Percentiles rank a stretch among this genome's conserved stretches.
These are phyloP conservation scores for Phylloporus rhodoxanthus DNA, from an alignment of 768 basidiomycete genomes.

Conservation along the genomic window DNA sequence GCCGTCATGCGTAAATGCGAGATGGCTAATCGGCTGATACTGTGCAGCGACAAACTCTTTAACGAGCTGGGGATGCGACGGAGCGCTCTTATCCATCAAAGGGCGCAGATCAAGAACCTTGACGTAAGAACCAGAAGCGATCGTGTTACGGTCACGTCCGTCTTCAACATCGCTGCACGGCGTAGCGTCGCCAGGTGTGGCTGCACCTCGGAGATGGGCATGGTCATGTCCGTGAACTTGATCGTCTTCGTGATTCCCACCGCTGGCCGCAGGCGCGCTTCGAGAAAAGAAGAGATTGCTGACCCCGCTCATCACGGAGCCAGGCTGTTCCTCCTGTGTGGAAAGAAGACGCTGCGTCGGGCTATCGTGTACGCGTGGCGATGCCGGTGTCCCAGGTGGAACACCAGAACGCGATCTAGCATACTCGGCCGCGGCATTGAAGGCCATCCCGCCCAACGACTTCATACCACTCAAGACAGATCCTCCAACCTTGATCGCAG, in stretches of 20 bases:
- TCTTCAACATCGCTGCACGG: conserved; percentile 13
- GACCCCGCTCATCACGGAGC: conserved; percentile 24
- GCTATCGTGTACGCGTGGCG: conserved; percentile 2
- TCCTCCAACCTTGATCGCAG: conserved; percentile 56
- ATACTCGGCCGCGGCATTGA: conserved; percentile 40
- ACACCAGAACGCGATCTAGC: conserved; percentile 31
- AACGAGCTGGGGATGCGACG: conserved; percentile 28
- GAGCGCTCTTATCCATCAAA: conserved; percentile 18
- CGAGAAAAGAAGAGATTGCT: conserved; percentile 49
- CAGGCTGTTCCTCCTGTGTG: conserved; percentile 18
- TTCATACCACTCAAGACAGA: conserved; percentile 60
- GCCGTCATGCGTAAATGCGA: conserved; percentile 53
- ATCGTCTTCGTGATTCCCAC: conserved; percentile 8
- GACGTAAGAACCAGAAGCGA: conserved; percentile 39
- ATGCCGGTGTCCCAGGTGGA: conserved; percentile 4
- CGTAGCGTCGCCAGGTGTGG: conserved; percentile 7
- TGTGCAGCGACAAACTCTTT: conserved; percentile 48
- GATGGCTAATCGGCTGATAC: conserved; percentile 41
- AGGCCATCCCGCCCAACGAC: conserved; percentile 56
- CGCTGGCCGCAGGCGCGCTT: conserved; percentile 50
- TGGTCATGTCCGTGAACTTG: not conserved
- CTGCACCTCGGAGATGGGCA: conserved; percentile 14
- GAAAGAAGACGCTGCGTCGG: conserved; percentile 15
- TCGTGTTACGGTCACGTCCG: conserved; percentile 3
- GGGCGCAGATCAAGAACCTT: conserved; percentile 52